These are phyloP conservation scores for Starmerella powellii DNA, from an alignment of 805 yeast genomes.

Conservation along the genomic window DNA sequence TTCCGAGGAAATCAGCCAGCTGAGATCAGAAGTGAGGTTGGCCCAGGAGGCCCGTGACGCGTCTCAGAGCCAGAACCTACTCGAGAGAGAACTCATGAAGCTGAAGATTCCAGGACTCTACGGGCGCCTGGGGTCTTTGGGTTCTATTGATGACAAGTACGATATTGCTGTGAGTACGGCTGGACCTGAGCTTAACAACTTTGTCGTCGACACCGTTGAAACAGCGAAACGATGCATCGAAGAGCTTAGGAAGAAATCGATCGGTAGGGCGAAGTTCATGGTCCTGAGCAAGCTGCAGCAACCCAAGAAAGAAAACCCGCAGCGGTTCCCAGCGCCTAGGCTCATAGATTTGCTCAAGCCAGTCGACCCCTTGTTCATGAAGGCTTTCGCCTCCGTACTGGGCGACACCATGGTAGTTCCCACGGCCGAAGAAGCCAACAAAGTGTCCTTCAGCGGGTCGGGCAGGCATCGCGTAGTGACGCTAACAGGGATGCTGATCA, in stretches of 20 bases:
- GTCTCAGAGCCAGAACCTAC: slow-evolving; percentile 58
- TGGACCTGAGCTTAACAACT: slow-evolving; percentile 77
- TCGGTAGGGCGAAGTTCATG: slow-evolving; percentile 85
- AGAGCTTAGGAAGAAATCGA: slow-evolving; percentile 61
- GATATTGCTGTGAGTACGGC: slow-evolving; percentile 95
- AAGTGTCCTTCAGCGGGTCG: slow-evolving; percentile 66
- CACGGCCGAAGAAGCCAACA: slow-evolving; percentile 66
- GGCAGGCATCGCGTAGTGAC: slow-evolving; percentile 83
- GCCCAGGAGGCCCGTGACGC: slow-evolving; percentile 48
- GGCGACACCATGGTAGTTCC: slow-evolving; percentile 80
- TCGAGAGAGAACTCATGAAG: slow-evolving; percentile 53
- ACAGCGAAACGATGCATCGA: slow-evolving; percentile 71
- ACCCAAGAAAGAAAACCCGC: slow-evolving; percentile 39
- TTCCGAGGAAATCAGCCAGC: slow-evolving; percentile 28
- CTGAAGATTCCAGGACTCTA: slow-evolving; percentile 69
- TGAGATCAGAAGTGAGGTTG: slow-evolving; percentile 41
- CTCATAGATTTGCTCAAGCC: slow-evolving; percentile 73
- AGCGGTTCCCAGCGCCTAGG: slow-evolving; percentile 40
- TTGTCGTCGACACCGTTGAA: slow-evolving; percentile 74
- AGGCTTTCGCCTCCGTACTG: slow-evolving; percentile 81
- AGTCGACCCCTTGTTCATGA: slow-evolving; percentile 52
- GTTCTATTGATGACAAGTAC: slow-evolving; percentile 75
- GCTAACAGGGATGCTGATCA: slow-evolving; percentile 80
- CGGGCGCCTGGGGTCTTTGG: slow-evolving; percentile 86
- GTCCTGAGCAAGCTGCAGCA: slow-evolving; percentile 51